These are phyloP conservation scores for Babesia ovata DNA, from an alignment of 169 alveolate species.

Conservation along the genomic window DNA sequence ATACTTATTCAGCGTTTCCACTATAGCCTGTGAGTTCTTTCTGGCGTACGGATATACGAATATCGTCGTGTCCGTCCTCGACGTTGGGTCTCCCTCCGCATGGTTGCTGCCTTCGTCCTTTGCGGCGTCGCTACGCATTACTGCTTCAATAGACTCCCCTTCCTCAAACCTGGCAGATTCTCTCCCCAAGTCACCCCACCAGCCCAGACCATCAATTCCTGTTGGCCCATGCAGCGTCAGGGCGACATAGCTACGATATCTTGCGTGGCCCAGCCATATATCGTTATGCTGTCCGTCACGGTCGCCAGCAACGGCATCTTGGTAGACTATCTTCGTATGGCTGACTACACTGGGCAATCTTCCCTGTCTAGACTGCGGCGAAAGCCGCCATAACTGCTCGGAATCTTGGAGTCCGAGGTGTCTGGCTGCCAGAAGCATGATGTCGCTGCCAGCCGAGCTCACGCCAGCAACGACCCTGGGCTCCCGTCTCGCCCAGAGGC, in stretches of 20 bases:
- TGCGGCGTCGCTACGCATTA: too few relatives aligned
- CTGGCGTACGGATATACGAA: constrained; percentile 60
- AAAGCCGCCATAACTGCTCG: constrained; percentile 26
- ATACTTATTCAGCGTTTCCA: constrained; percentile 17
- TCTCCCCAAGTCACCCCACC: not conserved
- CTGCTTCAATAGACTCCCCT: not conserved
- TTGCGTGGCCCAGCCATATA: constrained; percentile 66
- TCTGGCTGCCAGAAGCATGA: constrained; percentile 52
- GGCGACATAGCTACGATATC: constrained; percentile 34
- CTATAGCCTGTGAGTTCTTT: constrained; percentile 24
- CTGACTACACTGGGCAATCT: constrained; percentile 5
- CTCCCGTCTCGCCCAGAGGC: constrained; percentile 36
- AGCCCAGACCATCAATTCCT: not conserved
- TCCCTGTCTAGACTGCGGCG: constrained; percentile 25
- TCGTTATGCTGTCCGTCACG: constrained; percentile 48
- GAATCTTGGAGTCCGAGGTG: constrained; percentile 55
- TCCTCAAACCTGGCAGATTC: not conserved
- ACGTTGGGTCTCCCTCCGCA: not conserved
- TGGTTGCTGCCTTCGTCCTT: not conserved
- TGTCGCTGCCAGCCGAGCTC: not conserved
- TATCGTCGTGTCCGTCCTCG: constrained; percentile 36
- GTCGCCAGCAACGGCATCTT: constrained; percentile 34
- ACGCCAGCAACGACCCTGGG: constrained; percentile 11
- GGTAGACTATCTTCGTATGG: constrained; percentile 44
- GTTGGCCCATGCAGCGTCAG: not conserved